Percentiles rank a stretch among this genome's conserved stretches.
These are phyloP conservation scores for Pseudofabraea citricarpa DNA, from an alignment of 2,329 filamentous ascomycete genomes.

Conservation along the genomic window DNA sequence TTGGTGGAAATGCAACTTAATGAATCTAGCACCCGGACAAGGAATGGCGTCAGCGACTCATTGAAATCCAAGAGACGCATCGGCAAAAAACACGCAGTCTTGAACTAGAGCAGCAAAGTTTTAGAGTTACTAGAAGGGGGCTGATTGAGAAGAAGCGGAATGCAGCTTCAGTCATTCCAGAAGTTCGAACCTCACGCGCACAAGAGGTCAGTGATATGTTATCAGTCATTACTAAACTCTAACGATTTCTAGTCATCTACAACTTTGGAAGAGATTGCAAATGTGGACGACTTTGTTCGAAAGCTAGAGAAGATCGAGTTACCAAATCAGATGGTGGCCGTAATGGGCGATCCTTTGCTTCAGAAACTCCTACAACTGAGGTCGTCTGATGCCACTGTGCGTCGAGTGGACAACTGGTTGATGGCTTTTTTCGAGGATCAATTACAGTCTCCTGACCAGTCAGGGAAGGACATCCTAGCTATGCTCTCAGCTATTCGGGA, in stretches of 20 bases:
- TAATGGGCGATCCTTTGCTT: constrained; percentile 69
- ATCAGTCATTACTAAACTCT: constrained; percentile 24
- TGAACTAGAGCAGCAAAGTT: constrained; percentile 43
- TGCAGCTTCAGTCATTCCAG: constrained; percentile 55
- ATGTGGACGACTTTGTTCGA: constrained; percentile 62
- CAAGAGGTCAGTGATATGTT: constrained; percentile 47
- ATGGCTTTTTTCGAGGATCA: constrained; percentile 48
- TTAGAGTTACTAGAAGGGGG: constrained; percentile 57
- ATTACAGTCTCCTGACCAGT: constrained; percentile 45
- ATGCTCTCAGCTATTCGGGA: constrained; percentile 50
- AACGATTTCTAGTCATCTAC: constrained; percentile 45
- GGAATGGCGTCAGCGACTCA: constrained; percentile 67
- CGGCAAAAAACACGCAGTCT: constrained; percentile 42
- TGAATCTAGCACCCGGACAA: constrained; percentile 69
- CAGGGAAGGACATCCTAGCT: constrained; percentile 44
- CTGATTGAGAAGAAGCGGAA: constrained; percentile 38
- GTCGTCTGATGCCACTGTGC: constrained; percentile 45
- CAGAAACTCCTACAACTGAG: constrained; percentile 71
- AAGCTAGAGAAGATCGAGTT: constrained; percentile 75
- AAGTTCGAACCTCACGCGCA: constrained; percentile 69
- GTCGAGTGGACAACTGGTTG: constrained; percentile 56
- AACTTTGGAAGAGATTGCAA: constrained; percentile 75
- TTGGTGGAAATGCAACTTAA: neutral
- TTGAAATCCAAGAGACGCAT: constrained; percentile 59
- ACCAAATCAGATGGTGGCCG: constrained; percentile 76